phyloP scores from a whole-genome alignment of 345 rosid genomes.

The Bruguiera sexangula region DNA sequence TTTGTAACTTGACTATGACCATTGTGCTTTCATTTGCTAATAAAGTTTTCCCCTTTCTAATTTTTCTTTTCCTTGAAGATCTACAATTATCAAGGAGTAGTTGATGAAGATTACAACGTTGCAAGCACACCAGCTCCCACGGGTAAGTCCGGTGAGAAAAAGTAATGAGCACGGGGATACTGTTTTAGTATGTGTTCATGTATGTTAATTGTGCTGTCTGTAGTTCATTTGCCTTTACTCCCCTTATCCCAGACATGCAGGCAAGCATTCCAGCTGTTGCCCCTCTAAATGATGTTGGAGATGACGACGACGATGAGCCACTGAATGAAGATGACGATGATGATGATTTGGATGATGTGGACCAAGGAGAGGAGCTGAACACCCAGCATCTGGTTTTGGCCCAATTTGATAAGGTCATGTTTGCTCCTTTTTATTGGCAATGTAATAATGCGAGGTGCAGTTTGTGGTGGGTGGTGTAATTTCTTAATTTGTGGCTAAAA shows the following conservation, averaged over 20 bases:
- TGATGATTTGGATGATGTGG: conserved; percentile 84
- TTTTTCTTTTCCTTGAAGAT: conserved; percentile 45
- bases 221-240: conserved; percentile 12
- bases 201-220: not conserved
- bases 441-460: not conserved
- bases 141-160: conserved; percentile 39
- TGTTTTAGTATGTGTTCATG: not conserved
- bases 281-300: conserved; percentile 45
- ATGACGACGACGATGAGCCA: conserved; percentile 79
- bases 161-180: not conserved
- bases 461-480: too few species aligned
- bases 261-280: conserved; percentile 68
- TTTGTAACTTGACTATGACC: not conserved
- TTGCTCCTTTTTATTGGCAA: not conserved
- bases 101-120: conserved; percentile 74
- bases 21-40: conserved; percentile 13
- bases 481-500: not conserved
- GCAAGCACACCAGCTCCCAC: conserved; percentile 87
- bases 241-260: conserved; percentile 52
- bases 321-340: conserved; percentile 92
- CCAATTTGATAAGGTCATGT: conserved; percentile 87
- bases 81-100: conserved; percentile 88
- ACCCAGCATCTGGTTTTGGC: conserved; percentile 96
- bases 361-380: conserved; percentile 83
- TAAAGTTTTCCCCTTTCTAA: conserved; percentile 5